Conservation (phyloP, 805 yeast genomes). For the Suhomyces faveliae region DNA sequence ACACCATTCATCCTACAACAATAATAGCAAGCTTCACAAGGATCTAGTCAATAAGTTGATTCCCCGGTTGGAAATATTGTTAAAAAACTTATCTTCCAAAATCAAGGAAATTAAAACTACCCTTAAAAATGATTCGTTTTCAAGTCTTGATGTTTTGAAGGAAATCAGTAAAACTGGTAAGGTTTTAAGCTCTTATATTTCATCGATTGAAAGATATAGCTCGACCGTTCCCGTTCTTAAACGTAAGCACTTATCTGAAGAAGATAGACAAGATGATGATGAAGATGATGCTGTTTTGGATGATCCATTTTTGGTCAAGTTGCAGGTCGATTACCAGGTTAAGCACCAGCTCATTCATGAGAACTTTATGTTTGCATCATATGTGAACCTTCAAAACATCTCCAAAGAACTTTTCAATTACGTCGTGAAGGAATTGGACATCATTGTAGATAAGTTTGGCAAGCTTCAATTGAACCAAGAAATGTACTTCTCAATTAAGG, state of each 20-base stretch:
- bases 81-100: constrained; percentile 34
- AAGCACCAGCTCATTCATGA: constrained; percentile 42
- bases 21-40: constrained; percentile 27
- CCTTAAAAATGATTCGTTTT: constrained; percentile 41
- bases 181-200: constrained; percentile 39
- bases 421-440: constrained; percentile 36
- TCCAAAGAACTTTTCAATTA: constrained; percentile 37
- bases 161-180: constrained; percentile 60
- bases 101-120: constrained; percentile 42
- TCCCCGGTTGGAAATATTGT: constrained; percentile 36
- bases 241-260: constrained; percentile 14
- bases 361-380: constrained; percentile 42
- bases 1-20: constrained; percentile 28
- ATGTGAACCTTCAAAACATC: constrained; percentile 41
- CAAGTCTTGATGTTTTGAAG: constrained; percentile 32
- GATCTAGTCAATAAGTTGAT: constrained; percentile 34
- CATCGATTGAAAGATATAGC: constrained; percentile 34
- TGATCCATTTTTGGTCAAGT: constrained; percentile 43
- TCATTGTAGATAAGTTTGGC: constrained; percentile 33
- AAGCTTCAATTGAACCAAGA: constrained; percentile 24
- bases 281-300: constrained; percentile 29
- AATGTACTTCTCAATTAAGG: constrained; percentile 24
- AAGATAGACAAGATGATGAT: constrained; percentile 22
- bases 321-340: constrained; percentile 39
- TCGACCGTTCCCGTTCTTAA: constrained; percentile 34